Conservation (phyloP, 106 monocot species). For the Dactylorhiza incarnata region DNA sequence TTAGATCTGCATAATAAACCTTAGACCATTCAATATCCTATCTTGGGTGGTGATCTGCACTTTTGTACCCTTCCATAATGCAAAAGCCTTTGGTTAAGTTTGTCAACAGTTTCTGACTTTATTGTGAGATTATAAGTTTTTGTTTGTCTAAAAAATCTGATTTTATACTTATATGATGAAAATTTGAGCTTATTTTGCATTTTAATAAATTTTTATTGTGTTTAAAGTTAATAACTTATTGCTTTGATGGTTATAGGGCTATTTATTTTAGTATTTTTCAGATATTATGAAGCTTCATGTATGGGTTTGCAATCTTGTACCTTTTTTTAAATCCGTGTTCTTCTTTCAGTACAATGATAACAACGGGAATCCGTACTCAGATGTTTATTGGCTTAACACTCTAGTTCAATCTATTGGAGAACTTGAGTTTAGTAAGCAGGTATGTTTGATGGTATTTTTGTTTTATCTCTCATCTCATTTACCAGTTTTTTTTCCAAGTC, state of each 20-base stretch:
- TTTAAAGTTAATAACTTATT: background rate
- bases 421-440: conserved; percentile 89
- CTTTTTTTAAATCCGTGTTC: background rate
- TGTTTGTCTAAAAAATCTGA: background rate
- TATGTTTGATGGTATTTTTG: conserved; percentile 11
- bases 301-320: background rate
- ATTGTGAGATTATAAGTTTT: background rate
- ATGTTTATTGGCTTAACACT: conserved; percentile 88
- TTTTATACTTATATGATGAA: too few species aligned
- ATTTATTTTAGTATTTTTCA: background rate
- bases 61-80: background rate
- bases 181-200: too few species aligned
- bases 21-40: background rate
- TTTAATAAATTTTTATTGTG: background rate
- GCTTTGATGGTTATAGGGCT: too few species aligned
- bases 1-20: background rate
- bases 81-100: background rate
- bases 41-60: background rate
- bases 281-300: background rate
- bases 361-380: conserved; percentile 88
- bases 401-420: conserved; percentile 89
- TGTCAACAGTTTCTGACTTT: background rate
- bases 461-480: background rate
- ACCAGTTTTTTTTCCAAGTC: background rate
- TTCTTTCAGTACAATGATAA: conserved; percentile 93